Base-by-base conservation (phyloP, 2,329 filamentous ascomycete species). In the Trichoderma oligosporum region DNA sequence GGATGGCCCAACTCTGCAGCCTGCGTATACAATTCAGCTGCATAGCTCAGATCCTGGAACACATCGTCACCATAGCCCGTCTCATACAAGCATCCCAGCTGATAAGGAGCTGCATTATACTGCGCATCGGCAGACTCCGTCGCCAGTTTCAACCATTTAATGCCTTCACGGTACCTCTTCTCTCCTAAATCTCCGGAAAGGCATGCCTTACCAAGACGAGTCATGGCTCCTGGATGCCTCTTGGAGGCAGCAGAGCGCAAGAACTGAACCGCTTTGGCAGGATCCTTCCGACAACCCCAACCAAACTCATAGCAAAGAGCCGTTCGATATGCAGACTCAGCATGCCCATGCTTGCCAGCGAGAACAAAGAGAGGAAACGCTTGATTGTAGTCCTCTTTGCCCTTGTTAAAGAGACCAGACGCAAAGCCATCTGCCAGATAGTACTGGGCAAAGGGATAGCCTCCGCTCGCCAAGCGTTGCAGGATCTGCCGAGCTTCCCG, bases 271-370 rank as follows among this genome's bases (percentile, higher is more conserved):
- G 94, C 93, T 74, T 97, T 97, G 48, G 88, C 84, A 57, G 89
- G 88, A 67, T 97, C 91, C 67, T 91, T 91, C 57, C 91, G 86
- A 67, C 88, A 95, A 38, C 94, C 94, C 94, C 94, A 99, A 61
- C 92, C 94, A 73, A 97, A 97, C 72, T 99, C 94, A 75, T 97
- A 97, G 76, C 92, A 97, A 56, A 99, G 79, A 14, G 89, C 94
- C 52, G 93, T 88, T 56, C 94, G 88, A 73, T 97, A 99, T 33
- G 87, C 92, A 57, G 94, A 94, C 76, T 99, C 94, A 46, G 94
- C 91, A 71, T 99, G 94, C 29, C 94, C 94, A 74, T 97, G 94
- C 75, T 97, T 99, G 66, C 90, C 93, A 7, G 94, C 94, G 14
- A 94, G 84, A 35, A 96, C 82, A 69, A 99, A 99, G 27, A 97